Evolutionary conservation across 345 rosid genomes (phyloP).

Genomic region (Citrus mangshanensis): DNA sequence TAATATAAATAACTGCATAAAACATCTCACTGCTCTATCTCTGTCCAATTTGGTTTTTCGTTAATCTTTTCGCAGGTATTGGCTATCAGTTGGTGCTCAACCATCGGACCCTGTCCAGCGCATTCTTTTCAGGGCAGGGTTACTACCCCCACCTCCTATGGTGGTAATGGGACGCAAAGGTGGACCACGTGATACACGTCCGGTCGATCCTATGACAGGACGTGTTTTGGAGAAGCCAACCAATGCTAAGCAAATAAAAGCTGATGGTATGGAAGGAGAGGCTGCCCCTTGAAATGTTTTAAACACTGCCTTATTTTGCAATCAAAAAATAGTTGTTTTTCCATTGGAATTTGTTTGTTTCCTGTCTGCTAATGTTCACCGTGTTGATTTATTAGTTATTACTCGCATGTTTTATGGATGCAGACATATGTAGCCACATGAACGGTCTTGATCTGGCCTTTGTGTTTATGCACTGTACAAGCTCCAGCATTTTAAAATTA

Average conservation of each 20-base stretch:
- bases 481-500: background rate
- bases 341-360: background rate
- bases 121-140: slow-evolving; percentile 63
- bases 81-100: slow-evolving; percentile 97
- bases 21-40: background rate
- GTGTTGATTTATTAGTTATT: background rate
- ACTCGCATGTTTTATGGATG: background rate
- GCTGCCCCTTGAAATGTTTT: background rate
- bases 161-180: slow-evolving; percentile 86
- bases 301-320: too few relatives aligned
- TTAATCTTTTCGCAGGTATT: slow-evolving; percentile 51
- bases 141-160: slow-evolving; percentile 92
- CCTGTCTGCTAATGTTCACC: background rate
- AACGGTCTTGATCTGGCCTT: background rate
- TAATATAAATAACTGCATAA: background rate
- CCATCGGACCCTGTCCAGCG: slow-evolving; percentile 29
- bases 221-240: background rate
- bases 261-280: background rate
- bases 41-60: background rate
- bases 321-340: background rate
- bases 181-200: slow-evolving; percentile 57
- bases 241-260: background rate
- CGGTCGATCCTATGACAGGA: slow-evolving; percentile 11
- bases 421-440: background rate
- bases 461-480: background rate